Percentiles rank a stretch among this genome's conserved stretches.
These are phyloP conservation scores for Panus rudis DNA, from an alignment of 768 basidiomycete genomes.

Conservation along the genomic window DNA sequence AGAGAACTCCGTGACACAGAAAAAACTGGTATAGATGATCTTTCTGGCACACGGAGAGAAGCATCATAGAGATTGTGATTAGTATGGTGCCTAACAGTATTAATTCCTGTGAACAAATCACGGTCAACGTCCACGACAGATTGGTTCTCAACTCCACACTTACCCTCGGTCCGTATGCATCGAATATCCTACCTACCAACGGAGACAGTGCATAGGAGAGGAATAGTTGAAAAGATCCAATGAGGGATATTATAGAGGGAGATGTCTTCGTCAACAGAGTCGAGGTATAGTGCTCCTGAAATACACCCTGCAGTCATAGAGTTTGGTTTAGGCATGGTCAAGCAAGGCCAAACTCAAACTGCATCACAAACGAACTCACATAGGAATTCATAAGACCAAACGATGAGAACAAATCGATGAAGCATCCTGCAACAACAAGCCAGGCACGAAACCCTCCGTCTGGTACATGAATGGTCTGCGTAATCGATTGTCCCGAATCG, in stretches of 20 bases:
- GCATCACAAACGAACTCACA: constrained; percentile 4
- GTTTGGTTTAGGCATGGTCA: background rate
- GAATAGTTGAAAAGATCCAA: constrained; percentile 22
- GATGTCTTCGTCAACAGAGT: constrained; percentile 17
- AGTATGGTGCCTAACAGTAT: constrained; percentile 18
- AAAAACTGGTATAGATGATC: constrained; percentile 24
- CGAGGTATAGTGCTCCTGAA: constrained; percentile 21
- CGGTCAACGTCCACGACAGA: constrained; percentile 1
- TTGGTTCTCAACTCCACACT: background rate
- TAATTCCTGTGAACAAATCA: constrained; percentile 13
- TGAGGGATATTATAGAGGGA: constrained; percentile 21
- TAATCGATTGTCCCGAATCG: too few species aligned
- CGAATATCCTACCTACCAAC: constrained; percentile 19
- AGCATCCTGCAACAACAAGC: constrained; percentile 7
- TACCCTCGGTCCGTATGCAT: constrained; percentile 22
- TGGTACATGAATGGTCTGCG: too few species aligned
- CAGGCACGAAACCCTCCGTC: constrained; percentile 6
- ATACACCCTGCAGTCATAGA: constrained; percentile 17
- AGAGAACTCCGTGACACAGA: constrained; percentile 24
- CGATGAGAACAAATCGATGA: constrained; percentile 13
- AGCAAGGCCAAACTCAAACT: background rate
- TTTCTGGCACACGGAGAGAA: constrained; percentile 20
- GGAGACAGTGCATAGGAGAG: constrained; percentile 20
- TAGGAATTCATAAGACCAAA: constrained; percentile 16
- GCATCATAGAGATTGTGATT: constrained; percentile 19